Base-by-base conservation (phyloP, 2,329 filamentous ascomycete genomes). In the Diplodia corticola region DNA sequence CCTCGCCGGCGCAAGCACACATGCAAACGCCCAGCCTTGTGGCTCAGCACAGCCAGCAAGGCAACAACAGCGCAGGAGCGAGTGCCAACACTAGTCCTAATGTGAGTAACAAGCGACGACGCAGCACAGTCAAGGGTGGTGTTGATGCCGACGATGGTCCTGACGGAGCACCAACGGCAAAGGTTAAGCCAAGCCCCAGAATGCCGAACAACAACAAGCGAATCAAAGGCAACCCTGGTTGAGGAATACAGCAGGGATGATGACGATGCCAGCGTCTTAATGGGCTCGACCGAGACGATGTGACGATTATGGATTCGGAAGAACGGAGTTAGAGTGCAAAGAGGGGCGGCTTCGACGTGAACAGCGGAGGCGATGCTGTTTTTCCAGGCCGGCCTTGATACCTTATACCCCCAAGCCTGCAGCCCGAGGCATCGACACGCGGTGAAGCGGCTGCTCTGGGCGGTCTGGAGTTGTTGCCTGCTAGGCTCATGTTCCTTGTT, bases 1-100 rank as follows among this genome's bases (percentile, higher is more conserved):
- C 81, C 9, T 81, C 79, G 26, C 81, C 81, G 22, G 79, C 79
- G 48, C 74, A 74, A 68, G 78, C 77, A 10, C 78, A 81, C 69
- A 82, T 70, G 26, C 55, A 61, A 37, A 55, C 64, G 13, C 64
- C 64, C 12, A 49, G 55, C 22, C 87, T 89, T 84, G 79, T 84
- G 60, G 81, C 83, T 54, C 85, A 86, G 71, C 83, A 82, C 73
- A 86, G 79, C 72, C 85, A 85, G 69, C 82, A 84, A 71, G 83
- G 82, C 54, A 85, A 82, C 69, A 86, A 82, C 74, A 84, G 76
- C 20, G 78, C 78, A 69, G 82, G 80, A 3, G 80, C 83, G 9
- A 88, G 85, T 71, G 85, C 86, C 35, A 88, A 86, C 69, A 88
- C 87, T 5, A 89, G 86, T 69, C 87, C 87, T 2, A 88, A 86